Evolutionary conservation across 176 grass and related monocot genomes (phyloP), one percentile per base, ranked within the genome.

Genomic region (Hyparrhenia diplandra): DNA sequence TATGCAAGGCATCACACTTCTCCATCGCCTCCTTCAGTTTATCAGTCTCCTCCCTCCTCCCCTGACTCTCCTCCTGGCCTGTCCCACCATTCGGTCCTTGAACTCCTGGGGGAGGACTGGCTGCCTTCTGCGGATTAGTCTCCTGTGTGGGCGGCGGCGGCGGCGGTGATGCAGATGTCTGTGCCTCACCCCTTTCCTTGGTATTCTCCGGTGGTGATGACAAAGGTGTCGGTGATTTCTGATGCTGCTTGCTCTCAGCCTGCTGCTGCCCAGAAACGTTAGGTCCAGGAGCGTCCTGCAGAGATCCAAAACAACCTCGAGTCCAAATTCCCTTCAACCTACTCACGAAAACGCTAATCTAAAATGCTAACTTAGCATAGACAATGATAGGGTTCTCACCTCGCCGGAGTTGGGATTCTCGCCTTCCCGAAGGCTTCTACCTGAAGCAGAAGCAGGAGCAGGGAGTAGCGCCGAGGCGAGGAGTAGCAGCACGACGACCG

Each of bases 211-310:
- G 29, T 12, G 62, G 36, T 25, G 74, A 10, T 5, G 5, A 27
- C 46, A 41, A 51, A 0, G 30, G 68, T 13, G 23, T 37, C 1
- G 8, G 75, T 8, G 62, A 3, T n/a, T 84, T 27, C 16, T 79
- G 67, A 6, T 84, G 61, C 27, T 23, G 20, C 27, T 52, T 67
- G 23, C 13, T 80, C 52, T 52, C 76, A 41, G 52, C 13, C 39
- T 80, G 70, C 42, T 65, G 41, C 79, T 85, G 41, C 2, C 7
- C 87, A 3, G 37, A 30, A 10, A 16, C 49, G 40, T 8, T 32
- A 18, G 82, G 82, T 85, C 39, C 30, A 21, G 82, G 34, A 35
- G 82, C 52, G 59, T 6, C 71, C 87, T 89, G 71, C 12, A n/a
- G n/a, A n/a, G n/a, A n/a, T n/a, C n/a, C n/a, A n/a, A n/a, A n/a